Evolutionary conservation across 2,329 filamentous ascomycete genomes (phyloP), one percentile per base, ranked within the genome.

Genomic region (Teratosphaeria destructans): DNA sequence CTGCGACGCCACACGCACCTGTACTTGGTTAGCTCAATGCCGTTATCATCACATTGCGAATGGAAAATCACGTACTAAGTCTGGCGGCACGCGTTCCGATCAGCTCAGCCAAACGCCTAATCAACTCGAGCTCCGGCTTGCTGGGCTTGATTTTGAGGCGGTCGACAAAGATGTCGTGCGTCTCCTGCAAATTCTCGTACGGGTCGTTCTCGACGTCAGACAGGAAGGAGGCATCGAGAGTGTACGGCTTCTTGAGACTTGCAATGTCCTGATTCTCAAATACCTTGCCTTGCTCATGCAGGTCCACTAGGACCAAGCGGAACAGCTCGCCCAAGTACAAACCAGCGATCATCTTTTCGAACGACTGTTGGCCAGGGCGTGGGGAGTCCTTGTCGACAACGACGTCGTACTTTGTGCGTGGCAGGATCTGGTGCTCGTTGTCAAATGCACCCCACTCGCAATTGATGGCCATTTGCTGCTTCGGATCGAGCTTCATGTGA

Each of bases 391-490:
- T 70, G 68, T 78, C 75, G 60, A 78, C 74, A 56, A 73, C 70
- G 61, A 73, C 62, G 60, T 78, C 76, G 67, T 75, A 96, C 60
- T 83, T 83, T 29, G 92, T 96, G 58, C 85, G 83, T 12, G 92
- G 92, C 12, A 96, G 85, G 58, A 96, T 87, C 69, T 87, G 82
- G 78, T 93, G 88, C 75, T 95, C 89, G 74, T 96, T 96, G 75
- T 96, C 93, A 71, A 97, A 96, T 37, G 93, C 92, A 65, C 93
- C 93, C 83, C 92, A 96, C 75, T 97, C 93, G 79, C 92, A 96
- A 80, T 96, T 96, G 78, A 97, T 96, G 57, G 90, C 91, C 81
- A 96, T 95, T 64, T 94, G 87, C 59, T 72, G 69, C 29, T 70
- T 64, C 0, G 90, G 80, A 56, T 91, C 88, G 43, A 97, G 83